Evolutionary conservation across 257 asterid species (phyloP).

Genomic region (Scutellaria minor): DNA sequence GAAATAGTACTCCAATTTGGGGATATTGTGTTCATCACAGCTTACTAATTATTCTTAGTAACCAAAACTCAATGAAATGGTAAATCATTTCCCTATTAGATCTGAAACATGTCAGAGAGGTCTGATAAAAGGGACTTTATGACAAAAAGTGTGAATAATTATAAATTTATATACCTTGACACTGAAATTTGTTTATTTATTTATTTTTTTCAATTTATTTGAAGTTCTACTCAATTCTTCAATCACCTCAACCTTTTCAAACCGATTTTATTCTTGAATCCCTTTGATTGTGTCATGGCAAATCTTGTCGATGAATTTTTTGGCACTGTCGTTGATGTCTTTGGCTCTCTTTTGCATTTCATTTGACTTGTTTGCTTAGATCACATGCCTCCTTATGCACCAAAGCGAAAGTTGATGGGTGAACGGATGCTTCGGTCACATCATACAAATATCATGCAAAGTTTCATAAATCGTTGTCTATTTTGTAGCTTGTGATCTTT

Average conservation of each 20-base stretch:
- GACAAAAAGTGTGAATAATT: neutral
- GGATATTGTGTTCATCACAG: too few relatives aligned
- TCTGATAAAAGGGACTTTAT: too few relatives aligned
- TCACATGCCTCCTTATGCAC: neutral
- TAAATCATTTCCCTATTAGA: too few relatives aligned
- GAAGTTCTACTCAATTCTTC: conserved; percentile 12
- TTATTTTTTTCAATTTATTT: neutral
- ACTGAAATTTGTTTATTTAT: neutral
- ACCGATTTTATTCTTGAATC: neutral
- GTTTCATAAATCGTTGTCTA: neutral
- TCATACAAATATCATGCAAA: neutral
- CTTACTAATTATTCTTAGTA: too few relatives aligned
- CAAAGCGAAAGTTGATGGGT: conserved; percentile 11
- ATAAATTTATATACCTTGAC: neutral
- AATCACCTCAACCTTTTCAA: neutral
- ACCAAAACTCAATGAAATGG: too few relatives aligned
- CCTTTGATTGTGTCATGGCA: neutral
- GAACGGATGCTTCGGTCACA: neutral
- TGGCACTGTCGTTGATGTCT: neutral
- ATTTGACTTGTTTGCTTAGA: neutral
- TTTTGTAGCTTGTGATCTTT: neutral
- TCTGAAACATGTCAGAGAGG: too few relatives aligned
- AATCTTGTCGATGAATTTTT: too few relatives aligned
- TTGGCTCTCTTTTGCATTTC: neutral
- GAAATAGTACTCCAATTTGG: too few relatives aligned